phyloP scores from a whole-genome alignment of 192 early-diverging fungal genomes.

The Umbelopsis isabellina region DNA sequence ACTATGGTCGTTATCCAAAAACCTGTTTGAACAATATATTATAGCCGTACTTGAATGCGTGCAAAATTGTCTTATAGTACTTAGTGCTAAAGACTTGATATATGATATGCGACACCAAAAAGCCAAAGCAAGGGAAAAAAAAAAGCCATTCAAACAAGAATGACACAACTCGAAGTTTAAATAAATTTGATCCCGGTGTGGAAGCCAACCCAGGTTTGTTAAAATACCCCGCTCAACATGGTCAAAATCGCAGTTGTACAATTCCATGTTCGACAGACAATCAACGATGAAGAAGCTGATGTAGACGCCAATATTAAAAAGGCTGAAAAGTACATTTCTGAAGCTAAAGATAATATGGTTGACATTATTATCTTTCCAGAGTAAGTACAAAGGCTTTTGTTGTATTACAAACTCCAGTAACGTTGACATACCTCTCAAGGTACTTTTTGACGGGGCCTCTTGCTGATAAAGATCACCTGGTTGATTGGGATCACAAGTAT shows the following conservation, averaged over 20 bases:
- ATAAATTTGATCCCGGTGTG: not conserved
- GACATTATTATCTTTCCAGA: conserved; percentile 41
- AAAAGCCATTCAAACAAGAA: too few relatives aligned
- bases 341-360: conserved; percentile 16
- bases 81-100: too few relatives aligned
- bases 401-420: not conserved
- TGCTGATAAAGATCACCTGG: not conserved
- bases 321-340: conserved; percentile 15
- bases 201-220: not conserved
- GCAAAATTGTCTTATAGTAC: too few relatives aligned
- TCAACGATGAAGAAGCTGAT: conserved; percentile 3
- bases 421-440: not conserved
- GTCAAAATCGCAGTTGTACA: conserved; percentile 36
- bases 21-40: too few relatives aligned
- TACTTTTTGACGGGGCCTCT: conserved; percentile 34
- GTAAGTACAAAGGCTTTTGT: conserved; percentile 18
- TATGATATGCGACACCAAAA: too few relatives aligned
- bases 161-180: too few relatives aligned
- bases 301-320: conserved; percentile 14
- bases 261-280: conserved; percentile 31
- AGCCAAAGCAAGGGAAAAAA: too few relatives aligned
- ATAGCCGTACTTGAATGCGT: too few relatives aligned
- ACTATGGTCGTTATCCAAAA: too few relatives aligned
- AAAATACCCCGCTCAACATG: not conserved
- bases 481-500: conserved; percentile 5